A percentile compares a stretch with the other conserved stretches of the same genome.
Conservation (phyloP, 2,329 filamentous ascomycete species). For the Bipolaris gigantea region DNA sequence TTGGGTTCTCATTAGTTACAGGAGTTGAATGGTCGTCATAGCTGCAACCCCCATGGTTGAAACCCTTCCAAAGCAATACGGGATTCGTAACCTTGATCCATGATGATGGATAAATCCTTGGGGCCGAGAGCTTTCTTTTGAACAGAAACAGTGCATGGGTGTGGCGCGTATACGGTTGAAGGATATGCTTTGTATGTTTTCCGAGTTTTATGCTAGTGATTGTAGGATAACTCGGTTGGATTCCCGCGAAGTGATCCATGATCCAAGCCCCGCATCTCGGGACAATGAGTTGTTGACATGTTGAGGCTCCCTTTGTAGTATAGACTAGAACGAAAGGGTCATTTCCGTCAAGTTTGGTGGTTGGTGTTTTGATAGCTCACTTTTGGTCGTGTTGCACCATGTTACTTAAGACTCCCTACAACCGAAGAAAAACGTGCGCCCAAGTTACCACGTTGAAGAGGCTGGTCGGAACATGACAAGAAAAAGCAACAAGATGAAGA, state of each 20-base stretch:
- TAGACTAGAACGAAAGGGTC: background rate
- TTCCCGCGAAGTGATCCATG: slow-evolving; percentile 17
- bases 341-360: background rate
- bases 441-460: background rate
- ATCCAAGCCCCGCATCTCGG: background rate
- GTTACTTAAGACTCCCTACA: background rate
- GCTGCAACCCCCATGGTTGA: too few species aligned
- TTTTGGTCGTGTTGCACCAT: background rate
- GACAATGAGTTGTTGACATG: background rate
- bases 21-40: too few species aligned
- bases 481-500: background rate
- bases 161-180: slow-evolving; percentile 32
- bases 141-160: slow-evolving; percentile 23
- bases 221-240: slow-evolving; percentile 26
- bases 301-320: background rate
- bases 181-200: slow-evolving; percentile 29
- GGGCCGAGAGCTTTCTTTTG: slow-evolving; percentile 14
- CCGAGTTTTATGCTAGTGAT: slow-evolving; percentile 25
- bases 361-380: background rate
- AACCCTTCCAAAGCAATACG: too few species aligned
- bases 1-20: too few species aligned
- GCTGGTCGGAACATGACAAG: background rate
- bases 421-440: background rate
- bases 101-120: too few species aligned
- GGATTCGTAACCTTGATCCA: too few species aligned